phyloP scores from a whole-genome alignment of 23 red algal genomes.

The Chondrus crispus region DNA sequence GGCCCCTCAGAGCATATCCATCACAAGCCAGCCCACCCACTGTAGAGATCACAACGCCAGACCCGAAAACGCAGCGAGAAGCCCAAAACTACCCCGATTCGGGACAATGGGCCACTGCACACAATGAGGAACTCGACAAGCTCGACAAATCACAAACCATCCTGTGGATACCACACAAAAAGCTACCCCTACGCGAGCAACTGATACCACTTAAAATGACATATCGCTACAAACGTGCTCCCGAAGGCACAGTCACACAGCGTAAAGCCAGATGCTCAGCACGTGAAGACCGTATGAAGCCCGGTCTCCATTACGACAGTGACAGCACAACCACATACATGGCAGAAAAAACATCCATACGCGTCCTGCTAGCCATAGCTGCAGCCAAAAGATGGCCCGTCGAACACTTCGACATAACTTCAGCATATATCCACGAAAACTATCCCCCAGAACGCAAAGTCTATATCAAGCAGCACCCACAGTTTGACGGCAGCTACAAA shows the following conservation, averaged over 20 bases:
- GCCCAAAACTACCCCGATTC: neutral
- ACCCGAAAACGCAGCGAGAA: neutral
- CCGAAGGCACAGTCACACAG: neutral
- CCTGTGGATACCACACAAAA: neutral
- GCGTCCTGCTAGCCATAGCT: neutral
- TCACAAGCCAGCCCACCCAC: neutral
- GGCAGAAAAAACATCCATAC: neutral
- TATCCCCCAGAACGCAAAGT: neutral
- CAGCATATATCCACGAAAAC: neutral
- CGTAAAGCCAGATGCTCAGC: neutral
- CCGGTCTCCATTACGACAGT: neutral
- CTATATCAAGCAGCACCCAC: neutral
- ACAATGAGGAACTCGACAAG: conserved; percentile 1
- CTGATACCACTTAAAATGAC: neutral
- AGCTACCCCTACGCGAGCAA: no score
- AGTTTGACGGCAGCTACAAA: neutral
- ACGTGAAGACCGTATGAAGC: neutral
- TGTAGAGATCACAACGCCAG: neutral
- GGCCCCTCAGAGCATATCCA: no score
- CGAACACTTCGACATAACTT: conserved; percentile 17
- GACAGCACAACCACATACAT: neutral
- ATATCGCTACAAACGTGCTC: neutral
- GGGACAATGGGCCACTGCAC: neutral
- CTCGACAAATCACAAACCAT: neutral
- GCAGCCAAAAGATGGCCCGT: neutral